Evolutionary conservation across 1,284 basidiomycete genomes (phyloP).

Genomic region (Marasmius fiardii): DNA sequence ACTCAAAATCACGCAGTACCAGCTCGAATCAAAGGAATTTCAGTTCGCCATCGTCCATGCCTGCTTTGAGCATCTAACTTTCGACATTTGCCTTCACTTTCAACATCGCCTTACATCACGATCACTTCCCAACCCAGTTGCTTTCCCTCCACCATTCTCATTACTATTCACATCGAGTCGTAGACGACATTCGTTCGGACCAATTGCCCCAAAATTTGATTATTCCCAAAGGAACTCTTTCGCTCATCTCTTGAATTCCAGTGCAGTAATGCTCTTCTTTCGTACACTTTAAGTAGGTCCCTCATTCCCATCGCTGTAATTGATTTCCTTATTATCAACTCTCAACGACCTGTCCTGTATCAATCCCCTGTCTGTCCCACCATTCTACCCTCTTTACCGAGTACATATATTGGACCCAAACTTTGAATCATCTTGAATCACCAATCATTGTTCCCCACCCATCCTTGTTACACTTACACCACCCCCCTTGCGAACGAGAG

Average conservation of each 20-base stretch:
- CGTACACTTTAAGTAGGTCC: neutral
- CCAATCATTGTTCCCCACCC: no score
- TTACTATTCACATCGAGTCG: neutral
- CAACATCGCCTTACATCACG: neutral
- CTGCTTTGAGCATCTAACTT: slow-evolving; percentile 11
- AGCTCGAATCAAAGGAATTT: slow-evolving; percentile 54
- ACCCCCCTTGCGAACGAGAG: neutral
- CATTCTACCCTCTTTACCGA: no score
- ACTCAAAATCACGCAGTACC: slow-evolving; percentile 58
- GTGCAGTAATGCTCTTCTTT: neutral
- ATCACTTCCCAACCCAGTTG: neutral
- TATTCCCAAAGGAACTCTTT: neutral
- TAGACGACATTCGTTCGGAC: neutral
- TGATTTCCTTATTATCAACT: neutral
- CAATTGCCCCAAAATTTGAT: no score
- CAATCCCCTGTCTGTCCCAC: neutral
- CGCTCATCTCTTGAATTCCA: neutral
- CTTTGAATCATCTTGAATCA: no score
- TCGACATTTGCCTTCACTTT: neutral
- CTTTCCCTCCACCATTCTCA: neutral
- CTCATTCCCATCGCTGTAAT: neutral
- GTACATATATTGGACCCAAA: no score
- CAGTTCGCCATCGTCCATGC: slow-evolving; percentile 7
- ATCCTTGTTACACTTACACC: no score
- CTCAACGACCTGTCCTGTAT: neutral